Evolutionary conservation across 345 rosid species (phyloP), one percentile per base, ranked within the genome.

Genomic region (Eucalyptus globulus): DNA sequence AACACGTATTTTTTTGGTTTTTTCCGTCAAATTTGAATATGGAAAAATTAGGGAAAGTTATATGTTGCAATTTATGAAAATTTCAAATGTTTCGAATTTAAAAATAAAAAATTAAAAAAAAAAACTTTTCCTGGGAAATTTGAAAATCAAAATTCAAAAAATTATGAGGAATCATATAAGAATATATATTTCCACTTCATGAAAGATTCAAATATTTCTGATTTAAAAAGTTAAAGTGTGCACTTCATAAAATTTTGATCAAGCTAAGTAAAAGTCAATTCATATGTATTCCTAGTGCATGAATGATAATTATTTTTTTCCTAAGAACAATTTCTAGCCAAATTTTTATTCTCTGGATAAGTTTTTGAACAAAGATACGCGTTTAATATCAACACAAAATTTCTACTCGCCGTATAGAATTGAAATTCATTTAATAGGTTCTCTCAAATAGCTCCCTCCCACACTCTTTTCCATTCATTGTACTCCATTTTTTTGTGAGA

Each of bases 311-410:
- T 53, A 2, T 8, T 21, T 51, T 21, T 53, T 21, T 21, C 26
- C 11, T 53, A 21, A 53, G 4, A 53, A 53, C 58, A 53, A 53
- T 53, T 53, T 53, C 11, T 19, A 2, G 11, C 58, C 5, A 21
- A 19, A 19, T 3, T 53, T 53, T 19, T 53, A 8, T 53, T 53
- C 26, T 53, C 1, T 53, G 0, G 26, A 53, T 2, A 53, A 53
- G 11, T 21, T 53, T 53, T 53, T 53, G 0, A 53, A 5, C 0
- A 53, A 53, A 53, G 1, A 53, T 53, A 53, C 0, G 1, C 2
- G 0, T 53, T 53, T 53, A 4, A 53, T 8, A 53, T 21, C 1
- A 22, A 53, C 26, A 53, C 0, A 53, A 53, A 53, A 53, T 53
- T 53, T 53, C 2, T 53, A 53, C 58, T 53, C 2, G 1, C 5